Evolutionary conservation across 2,329 filamentous ascomycete genomes (phyloP), one percentile per base, ranked within the genome.

Genomic region (Dactylella cylindrospora): DNA sequence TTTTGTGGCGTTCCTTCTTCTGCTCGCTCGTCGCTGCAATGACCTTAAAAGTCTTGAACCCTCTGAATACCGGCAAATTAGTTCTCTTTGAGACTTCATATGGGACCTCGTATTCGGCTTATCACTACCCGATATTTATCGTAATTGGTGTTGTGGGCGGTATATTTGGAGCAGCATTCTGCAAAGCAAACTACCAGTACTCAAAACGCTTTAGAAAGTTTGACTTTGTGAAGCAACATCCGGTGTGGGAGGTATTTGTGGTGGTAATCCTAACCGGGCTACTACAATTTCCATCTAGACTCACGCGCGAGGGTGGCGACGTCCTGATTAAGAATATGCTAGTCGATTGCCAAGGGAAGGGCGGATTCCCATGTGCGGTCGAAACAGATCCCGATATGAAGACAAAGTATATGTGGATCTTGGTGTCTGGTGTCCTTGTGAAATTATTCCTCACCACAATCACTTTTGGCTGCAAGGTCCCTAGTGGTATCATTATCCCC

Each of bases 21-120:
- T 83, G 80, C 70, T 81, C 78, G 0, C 70, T 82, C 3, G 73
- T 75, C 32, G 80, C 80, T 0, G 80, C 80, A 0, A 76, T 81
- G 39, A 74, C 79, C 3, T 72, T 83, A 17, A 80, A 78, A 67
- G 75, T 76, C 2, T 73, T 83, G n/a, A 81, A 83, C 67, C 80
- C 80, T 0, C 81, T 74, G 1, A 79, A 79, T 0, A 83, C 80
- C 0, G 80, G 80, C 2, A 82, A 81, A 66, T 72, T 83, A 3
- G 79, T 81, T 0, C 74, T 83, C 3, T 84, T 82, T 67, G 79
- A 83, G 66, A 82, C 80, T 3, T 77, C 79, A 44, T 83, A 82
- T 62, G 79, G 77, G 3, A 77, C 77, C 2, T 74, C 76, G n/a
- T 83, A 82, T 66, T 69, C 75, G n/a, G 70, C 77, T 1, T 68